These are phyloP conservation scores for Xylariaceae sp. DNA, from an alignment of 2,329 filamentous ascomycete species.

Conservation along the genomic window DNA sequence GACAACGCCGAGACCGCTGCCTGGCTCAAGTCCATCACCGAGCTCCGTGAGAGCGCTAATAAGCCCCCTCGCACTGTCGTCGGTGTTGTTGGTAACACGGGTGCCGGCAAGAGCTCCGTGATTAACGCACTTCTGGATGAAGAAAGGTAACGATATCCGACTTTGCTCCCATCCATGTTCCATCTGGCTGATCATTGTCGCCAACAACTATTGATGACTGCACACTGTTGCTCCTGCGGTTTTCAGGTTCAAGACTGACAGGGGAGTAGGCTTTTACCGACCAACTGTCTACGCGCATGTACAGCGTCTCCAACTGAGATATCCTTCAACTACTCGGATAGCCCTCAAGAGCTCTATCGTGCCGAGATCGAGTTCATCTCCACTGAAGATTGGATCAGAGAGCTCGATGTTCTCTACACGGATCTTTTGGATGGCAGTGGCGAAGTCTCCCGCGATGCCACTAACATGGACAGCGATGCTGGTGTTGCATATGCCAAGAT, in stretches of 20 bases:
- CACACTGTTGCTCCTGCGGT: background rate
- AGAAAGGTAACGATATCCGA: slow-evolving; percentile 38
- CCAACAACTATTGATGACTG: too few species aligned
- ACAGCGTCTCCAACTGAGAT: slow-evolving; percentile 29
- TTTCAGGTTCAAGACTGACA: background rate
- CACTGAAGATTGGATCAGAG: slow-evolving; percentile 23
- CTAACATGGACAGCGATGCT: slow-evolving; percentile 25
- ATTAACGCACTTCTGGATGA: slow-evolving; percentile 64
- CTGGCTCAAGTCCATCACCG: slow-evolving; percentile 42
- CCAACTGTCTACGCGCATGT: slow-evolving; percentile 28
- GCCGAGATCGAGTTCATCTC: slow-evolving; percentile 31
- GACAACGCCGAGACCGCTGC: slow-evolving; percentile 5
- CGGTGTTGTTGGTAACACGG: slow-evolving; percentile 60
- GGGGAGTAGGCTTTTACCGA: slow-evolving; percentile 21
- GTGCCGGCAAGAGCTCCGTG: slow-evolving; percentile 59
- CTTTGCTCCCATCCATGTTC: background rate
- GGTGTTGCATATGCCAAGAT: slow-evolving; percentile 29
- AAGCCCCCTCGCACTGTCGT: slow-evolving; percentile 43
- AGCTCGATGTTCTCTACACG: slow-evolving; percentile 23
- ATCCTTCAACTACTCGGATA: slow-evolving; percentile 29
- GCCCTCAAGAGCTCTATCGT: slow-evolving; percentile 23
- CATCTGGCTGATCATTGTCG: too few species aligned
- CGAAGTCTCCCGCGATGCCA: slow-evolving; percentile 21
- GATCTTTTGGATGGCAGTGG: slow-evolving; percentile 24
- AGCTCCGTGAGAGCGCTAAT: slow-evolving; percentile 36